Evolutionary conservation across 345 rosid genomes (phyloP), one percentile per base, ranked within the genome.

Genomic region (Rhodomyrtus tomentosa): DNA sequence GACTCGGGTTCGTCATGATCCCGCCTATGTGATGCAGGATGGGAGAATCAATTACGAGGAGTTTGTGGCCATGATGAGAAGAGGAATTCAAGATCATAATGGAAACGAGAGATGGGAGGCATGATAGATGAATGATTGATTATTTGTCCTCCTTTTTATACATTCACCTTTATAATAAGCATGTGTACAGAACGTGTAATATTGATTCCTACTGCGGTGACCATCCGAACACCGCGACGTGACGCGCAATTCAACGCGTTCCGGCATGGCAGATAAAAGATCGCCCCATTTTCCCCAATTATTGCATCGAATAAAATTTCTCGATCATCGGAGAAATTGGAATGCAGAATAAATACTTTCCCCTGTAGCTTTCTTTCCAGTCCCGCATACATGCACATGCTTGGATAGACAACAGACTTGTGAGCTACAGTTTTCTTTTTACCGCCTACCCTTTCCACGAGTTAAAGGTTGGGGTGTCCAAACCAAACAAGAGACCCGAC

Each of bases 1-100:
- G 76, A 68, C 45, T 36, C 6, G 10, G 38, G 79, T 68, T 68
- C 24, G 20, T 68, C 18, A 9, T 36, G 79, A 68, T 32, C 79
- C 45, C 13, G 22, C 79, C 50, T 22, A 15, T 83, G 24, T 55
- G 49, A 58, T 83, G 84, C 82, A 89, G 92, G 91, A 91, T 81
- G 92, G 91, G 81, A 87, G 32, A 38, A 91, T 91, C 55, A 84
- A 91, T 79, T 89, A 88, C 25, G 89, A 89, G 45, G 92, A 91
- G 84, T 91, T 91, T 82, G 86, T 12, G 55, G 82, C 82, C 27
- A 91, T 89, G 92, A 89, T 91, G 84, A 82, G 84, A 40, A 82
- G 8, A 36, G 50, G 68, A 36, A 51, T 45, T 51, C 80, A 58
- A 58, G 18, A 83, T 50, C 54, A 56, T 20, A 12, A 83, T 55